Evolutionary conservation across 1,284 basidiomycete species (phyloP).

Genomic region (Butyriboletus appendiculatus): DNA sequence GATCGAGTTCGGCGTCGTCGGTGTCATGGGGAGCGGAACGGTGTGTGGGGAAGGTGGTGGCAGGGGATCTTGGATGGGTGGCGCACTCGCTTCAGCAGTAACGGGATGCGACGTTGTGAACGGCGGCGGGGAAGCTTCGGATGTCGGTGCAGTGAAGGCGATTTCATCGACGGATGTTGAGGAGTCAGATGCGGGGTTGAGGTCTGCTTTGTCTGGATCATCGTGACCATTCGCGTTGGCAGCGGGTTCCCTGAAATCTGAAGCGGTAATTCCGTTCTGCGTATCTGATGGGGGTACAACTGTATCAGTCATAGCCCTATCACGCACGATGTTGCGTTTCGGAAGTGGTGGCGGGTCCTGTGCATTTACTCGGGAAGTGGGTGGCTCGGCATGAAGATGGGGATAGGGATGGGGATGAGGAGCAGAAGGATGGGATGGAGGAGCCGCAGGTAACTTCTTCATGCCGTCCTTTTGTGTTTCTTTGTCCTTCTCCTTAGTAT

Average conservation of each 20-base stretch:
- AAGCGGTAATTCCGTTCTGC: not conserved
- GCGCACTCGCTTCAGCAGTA: conserved; percentile 2
- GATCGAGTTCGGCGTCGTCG: conserved; percentile 14
- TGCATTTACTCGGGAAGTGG: conserved; percentile 12
- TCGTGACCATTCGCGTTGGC: not conserved
- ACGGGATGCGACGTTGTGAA: not conserved
- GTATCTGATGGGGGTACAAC: not conserved
- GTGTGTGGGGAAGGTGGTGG: conserved; percentile 16
- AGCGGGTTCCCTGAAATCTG: conserved; percentile 2
- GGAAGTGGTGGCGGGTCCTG: conserved; percentile 31
- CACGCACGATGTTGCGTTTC: conserved; percentile 19
- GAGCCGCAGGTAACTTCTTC: conserved; percentile 35
- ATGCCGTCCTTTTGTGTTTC: conserved; percentile 19
- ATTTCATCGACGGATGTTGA: conserved; percentile 17
- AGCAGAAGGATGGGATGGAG: conserved; percentile 42
- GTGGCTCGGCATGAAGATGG: conserved; percentile 19
- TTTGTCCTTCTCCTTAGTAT: conserved; percentile 38
- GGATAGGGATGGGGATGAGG: conserved; percentile 25
- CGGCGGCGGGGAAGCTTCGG: not conserved
- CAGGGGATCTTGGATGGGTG: conserved; percentile 7
- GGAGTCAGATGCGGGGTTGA: not conserved
- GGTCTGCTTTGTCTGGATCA: conserved; percentile 10
- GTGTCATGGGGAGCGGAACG: conserved; percentile 28
- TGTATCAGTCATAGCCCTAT: not conserved
- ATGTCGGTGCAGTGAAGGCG: conserved; percentile 11